phyloP scores from a whole-genome alignment of 2,329 filamentous ascomycete genomes.

The Colletotrichum godetiae region DNA sequence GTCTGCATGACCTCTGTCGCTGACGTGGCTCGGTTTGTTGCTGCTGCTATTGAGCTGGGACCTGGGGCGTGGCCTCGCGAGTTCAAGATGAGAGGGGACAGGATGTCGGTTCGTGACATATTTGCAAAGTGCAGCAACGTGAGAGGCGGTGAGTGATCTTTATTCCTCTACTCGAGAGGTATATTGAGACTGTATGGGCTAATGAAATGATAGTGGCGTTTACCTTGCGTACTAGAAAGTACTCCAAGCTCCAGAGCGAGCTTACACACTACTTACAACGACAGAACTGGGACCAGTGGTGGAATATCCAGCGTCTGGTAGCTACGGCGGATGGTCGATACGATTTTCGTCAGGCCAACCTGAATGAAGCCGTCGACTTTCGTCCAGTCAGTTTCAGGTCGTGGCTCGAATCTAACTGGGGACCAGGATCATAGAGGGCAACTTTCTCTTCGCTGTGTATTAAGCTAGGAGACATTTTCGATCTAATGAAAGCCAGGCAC shows the following conservation, averaged over 20 bases:
- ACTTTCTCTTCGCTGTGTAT: not conserved
- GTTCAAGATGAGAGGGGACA: constrained; percentile 76
- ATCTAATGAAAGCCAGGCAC: not conserved
- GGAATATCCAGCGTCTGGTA: constrained; percentile 70
- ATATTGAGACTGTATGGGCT: not conserved
- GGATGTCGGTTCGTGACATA: constrained; percentile 70
- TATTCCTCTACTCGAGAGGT: not conserved
- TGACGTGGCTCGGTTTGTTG: constrained; percentile 78
- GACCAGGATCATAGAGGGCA: constrained; percentile 34
- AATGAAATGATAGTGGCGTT: constrained; percentile 49
- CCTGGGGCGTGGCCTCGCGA: constrained; percentile 73
- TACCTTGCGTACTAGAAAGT: constrained; percentile 49
- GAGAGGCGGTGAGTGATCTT: constrained; percentile 58
- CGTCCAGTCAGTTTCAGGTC: constrained; percentile 62
- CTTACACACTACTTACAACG: constrained; percentile 56
- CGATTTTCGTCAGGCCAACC: constrained; percentile 69
- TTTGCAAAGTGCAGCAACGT: constrained; percentile 60
- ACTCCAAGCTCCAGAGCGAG: constrained; percentile 53
- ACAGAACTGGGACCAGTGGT: constrained; percentile 60
- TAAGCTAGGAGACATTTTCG: not conserved
- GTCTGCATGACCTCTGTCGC: constrained; percentile 76
- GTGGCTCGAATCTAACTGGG: constrained; percentile 66
- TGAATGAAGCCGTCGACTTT: constrained; percentile 65
- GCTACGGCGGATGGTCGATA: constrained; percentile 77
- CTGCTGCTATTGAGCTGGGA: constrained; percentile 74